Base-by-base conservation (phyloP, 1,284 basidiomycete species). In the Naganishia sp. region DNA sequence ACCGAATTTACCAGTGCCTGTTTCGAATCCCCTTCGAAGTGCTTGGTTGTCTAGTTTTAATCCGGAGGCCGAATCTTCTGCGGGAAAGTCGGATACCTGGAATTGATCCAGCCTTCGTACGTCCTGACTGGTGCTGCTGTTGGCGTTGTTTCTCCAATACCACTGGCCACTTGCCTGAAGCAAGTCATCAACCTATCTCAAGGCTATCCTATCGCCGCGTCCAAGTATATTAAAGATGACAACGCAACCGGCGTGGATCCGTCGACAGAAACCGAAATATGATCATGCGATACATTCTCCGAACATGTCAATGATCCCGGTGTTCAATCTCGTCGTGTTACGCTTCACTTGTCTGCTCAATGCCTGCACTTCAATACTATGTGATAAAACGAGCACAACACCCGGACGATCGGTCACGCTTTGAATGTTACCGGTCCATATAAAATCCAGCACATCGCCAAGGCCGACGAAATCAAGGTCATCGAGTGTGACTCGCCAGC, bases 231-330 rank as follows among this genome's bases (percentile, higher is more conserved):
- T 77, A 94, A 99, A 80, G 92, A 95, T 75, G 95, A 96, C 53
- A 98, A 99, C 84, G 96, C 98, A 82, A 99, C 98, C 73, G 96
- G 98, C 83, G 97, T 99, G 93, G 95, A 99, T 76, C 96, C 28
- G 88, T 99, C 52, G 96, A 95, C 60, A 90, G 90, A 81, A 92
- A 94, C 75, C 95, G 95, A 53, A 93, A 96, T 84, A 88, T 98
- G 86, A 84, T 98, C 78, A 97, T 98, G 94, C 95, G 99, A 80
- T 98, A 94, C 82, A 91, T 98, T 21, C 78, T 99, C 95, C 18
- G 95, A 99, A 82, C 96, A 99, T 79, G 94, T 99, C 75, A 95
- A 99, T 83, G 98, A 99, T 76, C 95, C 95, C 15, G 95, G 95
- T 73, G 94, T 99, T 3, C 88, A 97, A 82, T 97, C 94, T 61